A percentile compares a stretch with the other conserved stretches of the same genome.
These are phyloP conservation scores for Penicillium aurantiogriseum DNA, from an alignment of 2,329 filamentous ascomycete genomes.

Conservation along the genomic window DNA sequence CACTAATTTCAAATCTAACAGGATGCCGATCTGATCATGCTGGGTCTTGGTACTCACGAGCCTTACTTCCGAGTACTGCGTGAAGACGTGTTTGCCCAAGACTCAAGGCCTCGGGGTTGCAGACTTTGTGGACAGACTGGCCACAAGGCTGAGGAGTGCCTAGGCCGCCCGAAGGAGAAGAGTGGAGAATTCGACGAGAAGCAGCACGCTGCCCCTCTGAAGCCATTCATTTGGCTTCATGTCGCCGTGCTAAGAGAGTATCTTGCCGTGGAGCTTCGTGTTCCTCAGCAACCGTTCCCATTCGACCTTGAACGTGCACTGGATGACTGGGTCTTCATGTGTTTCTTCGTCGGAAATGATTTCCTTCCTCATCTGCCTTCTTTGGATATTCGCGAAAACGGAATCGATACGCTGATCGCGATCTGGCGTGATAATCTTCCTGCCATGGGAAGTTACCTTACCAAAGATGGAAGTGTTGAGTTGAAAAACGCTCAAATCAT, in stretches of 20 bases:
- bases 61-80: conserved; percentile 93
- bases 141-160: conserved; percentile 83
- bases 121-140: conserved; percentile 88
- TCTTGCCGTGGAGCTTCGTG: conserved; percentile 80
- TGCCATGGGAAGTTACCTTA: conserved; percentile 91
- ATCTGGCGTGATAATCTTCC: conserved; percentile 95
- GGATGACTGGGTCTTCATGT: conserved; percentile 99
- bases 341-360: conserved; percentile 98
- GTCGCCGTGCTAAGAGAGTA: conserved; percentile 91
- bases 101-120: conserved; percentile 78
- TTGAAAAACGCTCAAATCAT: conserved; percentile 84
- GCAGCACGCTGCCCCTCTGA: conserved; percentile 65
- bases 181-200: conserved; percentile 80
- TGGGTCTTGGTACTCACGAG: conserved; percentile 94
- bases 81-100: conserved; percentile 94
- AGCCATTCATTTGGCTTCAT: conserved; percentile 98
- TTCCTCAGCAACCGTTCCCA: conserved; percentile 77
- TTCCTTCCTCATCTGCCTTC: conserved; percentile 97
- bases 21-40: conserved; percentile 98
- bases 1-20: conserved; percentile 28
- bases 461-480: conserved; percentile 90
- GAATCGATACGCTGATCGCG: conserved; percentile 92
- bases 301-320: conserved; percentile 93
- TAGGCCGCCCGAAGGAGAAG: conserved; percentile 74
- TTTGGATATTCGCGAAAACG: conserved; percentile 93